Conservation (phyloP, 164 flowering plant species). For the Euptelea pleiosperma region DNA sequence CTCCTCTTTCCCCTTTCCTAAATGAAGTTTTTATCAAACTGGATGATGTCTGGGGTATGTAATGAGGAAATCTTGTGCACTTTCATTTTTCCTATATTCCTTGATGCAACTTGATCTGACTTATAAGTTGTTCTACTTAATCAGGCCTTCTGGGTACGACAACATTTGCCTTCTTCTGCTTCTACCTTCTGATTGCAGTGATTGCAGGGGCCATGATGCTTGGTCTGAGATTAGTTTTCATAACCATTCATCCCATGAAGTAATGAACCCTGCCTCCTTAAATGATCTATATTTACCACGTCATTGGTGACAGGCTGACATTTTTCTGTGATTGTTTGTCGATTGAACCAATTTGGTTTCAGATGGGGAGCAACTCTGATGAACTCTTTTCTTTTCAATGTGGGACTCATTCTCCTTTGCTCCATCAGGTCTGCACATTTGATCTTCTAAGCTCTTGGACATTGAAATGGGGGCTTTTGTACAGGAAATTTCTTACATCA, state of each 20-base stretch:
- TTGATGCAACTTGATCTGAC: constrained; percentile 10
- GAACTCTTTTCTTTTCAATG: constrained; percentile 96
- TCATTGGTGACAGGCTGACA: constrained; percentile 6
- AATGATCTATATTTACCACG: neutral
- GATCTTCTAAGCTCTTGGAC: neutral
- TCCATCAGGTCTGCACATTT: constrained; percentile 74
- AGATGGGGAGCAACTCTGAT: constrained; percentile 99
- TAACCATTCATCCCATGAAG: constrained; percentile 99
- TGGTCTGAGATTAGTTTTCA: constrained; percentile 88
- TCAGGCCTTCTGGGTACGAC: constrained; percentile 96
- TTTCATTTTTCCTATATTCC: neutral
- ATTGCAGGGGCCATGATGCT: constrained; percentile 98
- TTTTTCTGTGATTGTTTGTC: constrained; percentile 9
- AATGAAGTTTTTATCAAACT: constrained; percentile 93
- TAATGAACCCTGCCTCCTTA: constrained; percentile 30
- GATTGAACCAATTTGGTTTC: constrained; percentile 21
- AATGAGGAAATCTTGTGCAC: neutral
- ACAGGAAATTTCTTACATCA: too few relatives aligned
- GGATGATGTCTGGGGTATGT: constrained; percentile 89
- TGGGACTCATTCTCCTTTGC: constrained; percentile 91
- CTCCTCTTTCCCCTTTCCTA: constrained; percentile 86
- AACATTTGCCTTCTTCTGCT: constrained; percentile 98
- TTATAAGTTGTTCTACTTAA: constrained; percentile 14
- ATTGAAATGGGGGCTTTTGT: constrained; percentile 4
- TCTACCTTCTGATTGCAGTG: constrained; percentile 92